Percentiles rank a stretch among this genome's conserved stretches.
These are phyloP conservation scores for Blastobotrys proliferans DNA, from an alignment of 1,139 yeast genomes.

Conservation along the genomic window DNA sequence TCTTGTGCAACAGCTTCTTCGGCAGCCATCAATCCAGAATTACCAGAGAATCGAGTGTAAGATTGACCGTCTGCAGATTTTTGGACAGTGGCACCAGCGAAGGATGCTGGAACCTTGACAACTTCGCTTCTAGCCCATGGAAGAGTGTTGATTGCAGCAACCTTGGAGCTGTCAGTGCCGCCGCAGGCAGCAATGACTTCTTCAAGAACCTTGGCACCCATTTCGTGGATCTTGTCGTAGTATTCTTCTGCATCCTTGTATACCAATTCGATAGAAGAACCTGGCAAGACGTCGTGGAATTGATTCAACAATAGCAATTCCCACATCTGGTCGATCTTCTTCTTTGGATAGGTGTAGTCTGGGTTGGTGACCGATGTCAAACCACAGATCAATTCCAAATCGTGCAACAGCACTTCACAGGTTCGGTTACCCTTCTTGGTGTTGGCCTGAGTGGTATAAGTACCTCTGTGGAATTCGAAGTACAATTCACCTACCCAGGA, in stretches of 20 bases:
- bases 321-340: conserved; percentile 71
- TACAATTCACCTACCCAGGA: conserved; percentile 93
- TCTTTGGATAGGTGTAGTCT: conserved; percentile 64
- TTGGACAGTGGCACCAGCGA: conserved; percentile 12
- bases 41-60: conserved; percentile 17
- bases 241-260: conserved; percentile 87
- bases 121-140: conserved; percentile 67
- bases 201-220: conserved; percentile 49
- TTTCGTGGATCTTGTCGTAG: conserved; percentile 53
- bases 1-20: conserved; percentile 13
- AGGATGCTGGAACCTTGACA: conserved; percentile 35
- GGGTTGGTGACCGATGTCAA: conserved; percentile 54
- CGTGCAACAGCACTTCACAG: conserved; percentile 73
- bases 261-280: conserved; percentile 93
- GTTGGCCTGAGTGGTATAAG: conserved; percentile 88
- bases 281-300: conserved; percentile 95
- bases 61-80: conserved; percentile 10
- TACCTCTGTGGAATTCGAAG: conserved; percentile 94
- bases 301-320: conserved; percentile 84
- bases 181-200: conserved; percentile 47
- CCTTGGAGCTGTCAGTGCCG: conserved; percentile 18
- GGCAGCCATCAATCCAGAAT: conserved; percentile 21
- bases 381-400: conserved; percentile 78
- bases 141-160: conserved; percentile 46
- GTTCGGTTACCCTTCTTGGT: conserved; percentile 71